phyloP scores from a whole-genome alignment of 176 grass and related monocot genomes.

The Saccharum spontaneum region DNA sequence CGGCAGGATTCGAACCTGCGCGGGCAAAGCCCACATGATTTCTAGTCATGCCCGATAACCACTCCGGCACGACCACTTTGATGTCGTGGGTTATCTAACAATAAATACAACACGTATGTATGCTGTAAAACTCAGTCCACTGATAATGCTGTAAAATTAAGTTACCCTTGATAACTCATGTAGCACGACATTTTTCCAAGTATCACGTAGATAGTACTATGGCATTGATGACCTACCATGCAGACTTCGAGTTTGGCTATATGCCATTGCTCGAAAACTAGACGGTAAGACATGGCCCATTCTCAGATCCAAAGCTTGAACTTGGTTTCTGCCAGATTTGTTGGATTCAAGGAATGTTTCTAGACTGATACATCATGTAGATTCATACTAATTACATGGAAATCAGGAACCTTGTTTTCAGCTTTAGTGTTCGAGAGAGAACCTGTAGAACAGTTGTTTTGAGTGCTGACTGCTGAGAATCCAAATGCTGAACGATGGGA shows the following conservation, averaged over 20 bases:
- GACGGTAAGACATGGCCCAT: background rate
- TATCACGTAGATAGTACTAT: background rate
- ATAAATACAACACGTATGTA: too few relatives aligned
- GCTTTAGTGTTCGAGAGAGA: background rate
- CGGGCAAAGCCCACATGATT: conserved; percentile 99
- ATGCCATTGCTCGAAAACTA: background rate
- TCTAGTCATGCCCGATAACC: conserved; percentile 99
- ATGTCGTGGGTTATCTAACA: background rate
- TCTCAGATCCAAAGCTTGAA: background rate
- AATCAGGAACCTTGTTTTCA: background rate
- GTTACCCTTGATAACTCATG: background rate
- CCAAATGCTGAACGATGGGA: background rate
- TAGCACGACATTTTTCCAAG: background rate
- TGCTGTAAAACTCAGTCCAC: background rate
- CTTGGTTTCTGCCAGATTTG: background rate
- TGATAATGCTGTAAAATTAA: background rate
- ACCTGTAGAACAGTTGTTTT: background rate
- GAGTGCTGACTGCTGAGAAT: background rate
- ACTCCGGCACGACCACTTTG: conserved; percentile 56
- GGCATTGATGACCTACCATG: background rate
- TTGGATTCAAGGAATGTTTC: background rate
- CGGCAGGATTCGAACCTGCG: conserved; percentile 99
- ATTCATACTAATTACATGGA: background rate
- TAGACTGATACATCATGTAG: background rate
- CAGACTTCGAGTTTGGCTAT: background rate